Conservation (phyloP, 2,329 filamentous ascomycete species). For the Calonectria naviculata region DNA sequence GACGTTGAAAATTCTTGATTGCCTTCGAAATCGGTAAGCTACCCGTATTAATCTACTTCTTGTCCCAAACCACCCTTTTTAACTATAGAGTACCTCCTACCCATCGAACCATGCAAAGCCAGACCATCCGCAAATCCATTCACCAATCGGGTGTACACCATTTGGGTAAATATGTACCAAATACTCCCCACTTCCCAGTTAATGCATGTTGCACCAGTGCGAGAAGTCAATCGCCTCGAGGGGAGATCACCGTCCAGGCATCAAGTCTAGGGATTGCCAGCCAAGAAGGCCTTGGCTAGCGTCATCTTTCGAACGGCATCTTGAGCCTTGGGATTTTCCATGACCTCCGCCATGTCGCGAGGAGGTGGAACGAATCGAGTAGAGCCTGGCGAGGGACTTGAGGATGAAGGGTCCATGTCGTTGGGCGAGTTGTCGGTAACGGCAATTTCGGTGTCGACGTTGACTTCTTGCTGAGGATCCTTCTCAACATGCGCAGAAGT, state of each 20-base stretch:
- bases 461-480: not conserved
- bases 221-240: not conserved
- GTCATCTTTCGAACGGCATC: not conserved
- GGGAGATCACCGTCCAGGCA: not conserved
- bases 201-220: not conserved
- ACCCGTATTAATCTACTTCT: not conserved
- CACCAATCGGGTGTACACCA: too few relatives aligned
- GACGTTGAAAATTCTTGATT: not conserved
- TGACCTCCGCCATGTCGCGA: not conserved
- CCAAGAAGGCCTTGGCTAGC: slow-evolving; percentile 1
- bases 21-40: not conserved
- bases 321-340: not conserved
- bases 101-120: not conserved
- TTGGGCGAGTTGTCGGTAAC: not conserved
- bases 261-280: not conserved
- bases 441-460: not conserved
- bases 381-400: not conserved
- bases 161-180: not conserved
- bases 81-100: not conserved
- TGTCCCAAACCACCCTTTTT: not conserved
- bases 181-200: not conserved
- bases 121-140: not conserved
- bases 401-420: not conserved
- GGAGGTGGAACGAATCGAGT: not conserved
- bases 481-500: not conserved